Evolutionary conservation across 1,139 yeast genomes (phyloP), one percentile per base, ranked within the genome.

Genomic region (Lodderomyces orthopsilosis): DNA sequence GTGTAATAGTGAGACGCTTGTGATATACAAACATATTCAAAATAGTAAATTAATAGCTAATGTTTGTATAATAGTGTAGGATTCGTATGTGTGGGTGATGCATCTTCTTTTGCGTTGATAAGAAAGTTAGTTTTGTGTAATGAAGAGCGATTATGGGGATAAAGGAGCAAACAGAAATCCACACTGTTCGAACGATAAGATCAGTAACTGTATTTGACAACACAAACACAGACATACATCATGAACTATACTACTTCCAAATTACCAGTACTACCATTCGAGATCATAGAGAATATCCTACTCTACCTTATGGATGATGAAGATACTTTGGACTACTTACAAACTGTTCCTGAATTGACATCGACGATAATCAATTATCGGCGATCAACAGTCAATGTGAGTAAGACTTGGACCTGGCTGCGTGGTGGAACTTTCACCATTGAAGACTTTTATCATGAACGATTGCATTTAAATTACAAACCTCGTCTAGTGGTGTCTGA

Each of bases 201-300:
- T 24, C 12, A 24, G 12, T 21, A 23, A 6, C 27, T n/a, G 15
- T 4, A 27, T 6, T n/a, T n/a, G 5, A 13, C 13, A n/a, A 9
- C 6, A 4, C 13, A 6, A 14, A 27, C 28, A 24, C 13, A 6
- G 13, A 12, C 28, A 24, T 24, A 24, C 12, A 8, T n/a, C n/a
- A n/a, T n/a, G n/a, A 15, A 27, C 15, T 4, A n/a, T n/a, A 27
- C 32, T 4, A 27, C 32, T n/a, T 14, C 32, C 14, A 12, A 5
- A 5, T 13, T 44, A 17, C 38, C 41, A 9, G 22, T 23, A 2
- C 27, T 46, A 35, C 50, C 50, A 12, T 12, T 10, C 6, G 50
- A 47, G 27, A 34, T 47, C 23, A 24, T 44, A n/a, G 17, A 37
- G 14, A 27, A 30, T 10, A 34, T 46, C 4, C 34, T 47, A 3